Evolutionary conservation across 169 alveolate genomes (phyloP), one percentile per base, ranked within the genome.

Genomic region (Plasmodium blacklocki): DNA sequence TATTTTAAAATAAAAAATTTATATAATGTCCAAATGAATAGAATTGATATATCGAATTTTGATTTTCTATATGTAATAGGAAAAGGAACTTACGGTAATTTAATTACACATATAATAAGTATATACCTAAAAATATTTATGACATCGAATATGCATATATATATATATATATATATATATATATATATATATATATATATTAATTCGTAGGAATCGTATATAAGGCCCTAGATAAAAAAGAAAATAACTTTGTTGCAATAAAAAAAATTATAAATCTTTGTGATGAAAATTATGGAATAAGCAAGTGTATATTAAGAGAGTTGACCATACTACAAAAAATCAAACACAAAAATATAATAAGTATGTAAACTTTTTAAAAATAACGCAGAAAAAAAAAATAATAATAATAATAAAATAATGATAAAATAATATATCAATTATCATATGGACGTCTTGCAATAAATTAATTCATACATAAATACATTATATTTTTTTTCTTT

Each of bases 81-180:
- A 64, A 85, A 85, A 66, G 91, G 91, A 7, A 85, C 91, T n/a
- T 85, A 85, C 23, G 89, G 89, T 80, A 21, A 80, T 63, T 63
- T 47, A 29, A n/a, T 19, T 18, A 58, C n/a, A 39, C 71, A 21
- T 58, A 2, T 15, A 15, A 5, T 23, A 47, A 21, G 45, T 32
- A 32, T 32, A 32, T 32, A 32, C 8, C 45, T 32, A 32, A 32
- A 6, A 32, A 5, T 1, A 32, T 32, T 32, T 67, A 19, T 32
- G 9, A 49, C 2, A 49, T 32, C 43, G 43, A 68, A 39, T 23
- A 32, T 9, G 0, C 49, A 19, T 21, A 32, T 21, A 18, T 18
- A 12, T 29, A 15, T 8, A 50, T 54, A 47, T 15, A 7, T 32
- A 23, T 12, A 58, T 14, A 23, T 12, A 59, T 59, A 59, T 59